Evolutionary conservation across 2,329 filamentous ascomycete species (phyloP), one percentile per base, ranked within the genome.

Genomic region (Huntiella decipiens): DNA sequence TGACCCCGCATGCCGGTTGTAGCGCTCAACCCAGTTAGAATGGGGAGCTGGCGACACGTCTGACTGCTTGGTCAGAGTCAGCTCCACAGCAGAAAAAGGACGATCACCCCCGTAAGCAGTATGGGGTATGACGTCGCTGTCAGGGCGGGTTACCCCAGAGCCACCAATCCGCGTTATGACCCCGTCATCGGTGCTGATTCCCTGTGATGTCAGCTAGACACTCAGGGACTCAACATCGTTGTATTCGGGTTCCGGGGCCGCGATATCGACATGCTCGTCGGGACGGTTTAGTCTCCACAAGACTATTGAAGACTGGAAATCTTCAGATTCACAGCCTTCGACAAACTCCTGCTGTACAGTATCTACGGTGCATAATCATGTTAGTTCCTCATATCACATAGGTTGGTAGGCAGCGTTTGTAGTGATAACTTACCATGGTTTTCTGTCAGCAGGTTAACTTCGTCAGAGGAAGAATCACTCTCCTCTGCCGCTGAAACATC

Each of bases 181-280:
- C 16, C 38, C 40, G 22, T 38, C 28, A 4, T 39, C 28, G 17
- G n/a, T 34, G 33, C 22, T 46, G 17, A 49, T 39, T 37, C 47
- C 47, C 33, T 49, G 47, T 19, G 47, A 37, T 32, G 44, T 43
- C 22, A 49, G 36, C 47, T 49, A 49, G 39, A 44, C 47, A 44
- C 39, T 19, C 39, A 49, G 44, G 28, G 38, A 28, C 13, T 46
- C 47, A 16, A 31, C 32, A n/a, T 39, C 11, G 12, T 38, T 41
- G 16, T 35, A 32, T 15, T 33, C 22, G 16, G 19, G 19, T 32
- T 49, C 35, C 11, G 44, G 44, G 33, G 45, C 47, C 19, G 43
- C 47, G 36, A 49, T 46, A 32, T 49, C 47, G 7, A 49, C 44
- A 17, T 49, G 47, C 5, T 37, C 32, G 35, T 40, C 28, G n/a